Base-by-base conservation (phyloP, 371 early-diverging fungal genomes). In the Mortierella sp. region DNA sequence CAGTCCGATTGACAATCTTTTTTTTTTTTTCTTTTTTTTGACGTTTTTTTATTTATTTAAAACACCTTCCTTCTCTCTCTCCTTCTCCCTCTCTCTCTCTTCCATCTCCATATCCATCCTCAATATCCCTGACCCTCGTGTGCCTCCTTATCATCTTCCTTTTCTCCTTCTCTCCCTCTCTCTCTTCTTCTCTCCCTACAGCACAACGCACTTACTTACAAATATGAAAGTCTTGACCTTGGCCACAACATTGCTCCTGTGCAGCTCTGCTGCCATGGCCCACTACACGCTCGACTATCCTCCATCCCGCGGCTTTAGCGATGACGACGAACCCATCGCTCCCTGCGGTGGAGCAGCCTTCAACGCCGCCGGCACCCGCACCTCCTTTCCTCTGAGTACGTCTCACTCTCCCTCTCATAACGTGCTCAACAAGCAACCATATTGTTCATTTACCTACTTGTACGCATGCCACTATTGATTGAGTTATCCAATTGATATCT, bases 221-320 rank as follows among this genome's bases (percentile, higher is more conserved):
- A 71, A 50, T 2, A 83, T 83, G 84, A 83, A 83, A 58, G 65
- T 76, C 72, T 63, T 73, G 34, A 53, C 72, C 31, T 69, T 78
- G 61, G 79, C 76, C 29, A 16, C 79, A 9, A 58, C n/a, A n/a
- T n/a, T 75, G 63, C 84, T 83, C 41, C 73, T 79, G 64, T 83
- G 79, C 70, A 76, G 73, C 48, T 78, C 79, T 34, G 79, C 84
- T 24, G 79, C 64, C 48, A 74, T 73, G 75, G 90, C 88, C 52
- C 92, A 92, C 70, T 92, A 78, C 52, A 80, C 79, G 10, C 71
- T 92, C 43, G 85, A 79, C 24, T 90, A 90, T 75, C 92, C 92
- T 45, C 43, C 71, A 14, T 68, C 90, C n/a, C 89, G 92, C 61
- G 92, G 92, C 14, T 90, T 90, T 64, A 73, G 68, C 63, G 90